Percentiles rank a stretch among this genome's conserved stretches.
Conservation (phyloP, 2,329 filamentous ascomycete genomes). For the Calycina herbarum region DNA sequence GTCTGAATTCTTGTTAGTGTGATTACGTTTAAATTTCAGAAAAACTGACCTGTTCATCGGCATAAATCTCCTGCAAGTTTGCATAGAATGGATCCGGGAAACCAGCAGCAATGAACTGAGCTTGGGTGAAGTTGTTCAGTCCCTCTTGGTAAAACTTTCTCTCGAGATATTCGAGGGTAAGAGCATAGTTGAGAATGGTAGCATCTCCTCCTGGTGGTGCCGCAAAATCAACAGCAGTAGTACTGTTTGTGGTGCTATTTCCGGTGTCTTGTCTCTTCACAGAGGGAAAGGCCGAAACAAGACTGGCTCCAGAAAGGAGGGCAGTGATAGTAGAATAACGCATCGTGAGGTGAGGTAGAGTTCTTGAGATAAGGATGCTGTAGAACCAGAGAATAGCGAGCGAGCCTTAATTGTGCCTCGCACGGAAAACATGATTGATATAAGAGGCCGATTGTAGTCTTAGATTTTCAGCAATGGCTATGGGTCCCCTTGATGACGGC, state of each 20-base stretch:
- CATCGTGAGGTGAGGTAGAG: constrained; percentile 25
- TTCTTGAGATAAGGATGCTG: neutral
- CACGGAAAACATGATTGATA: neutral
- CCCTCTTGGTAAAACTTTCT: constrained; percentile 61
- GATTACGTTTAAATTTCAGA: neutral
- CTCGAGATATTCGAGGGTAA: constrained; percentile 58
- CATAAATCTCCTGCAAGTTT: constrained; percentile 55
- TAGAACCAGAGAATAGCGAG: neutral
- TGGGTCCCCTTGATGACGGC: neutral
- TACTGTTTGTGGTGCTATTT: neutral
- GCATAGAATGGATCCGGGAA: constrained; percentile 52
- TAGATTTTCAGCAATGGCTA: neutral
- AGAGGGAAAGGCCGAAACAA: constrained; percentile 23
- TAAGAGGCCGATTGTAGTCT: neutral
- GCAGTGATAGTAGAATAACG: constrained; percentile 25
- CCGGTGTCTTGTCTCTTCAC: constrained; percentile 11
- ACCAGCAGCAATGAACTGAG: constrained; percentile 53
- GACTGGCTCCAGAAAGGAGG: constrained; percentile 20
- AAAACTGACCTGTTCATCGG: constrained; percentile 47
- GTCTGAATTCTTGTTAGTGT: constrained; percentile 27
- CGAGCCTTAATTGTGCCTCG: neutral
- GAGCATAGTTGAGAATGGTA: constrained; percentile 47
- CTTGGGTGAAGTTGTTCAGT: constrained; percentile 51
- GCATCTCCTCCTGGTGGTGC: constrained; percentile 26
- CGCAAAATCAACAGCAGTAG: constrained; percentile 22